A percentile compares a stretch with the other conserved stretches of the same genome.
Conservation (phyloP, 306 rosid genomes). For the Glycyrrhiza uralensis region DNA sequence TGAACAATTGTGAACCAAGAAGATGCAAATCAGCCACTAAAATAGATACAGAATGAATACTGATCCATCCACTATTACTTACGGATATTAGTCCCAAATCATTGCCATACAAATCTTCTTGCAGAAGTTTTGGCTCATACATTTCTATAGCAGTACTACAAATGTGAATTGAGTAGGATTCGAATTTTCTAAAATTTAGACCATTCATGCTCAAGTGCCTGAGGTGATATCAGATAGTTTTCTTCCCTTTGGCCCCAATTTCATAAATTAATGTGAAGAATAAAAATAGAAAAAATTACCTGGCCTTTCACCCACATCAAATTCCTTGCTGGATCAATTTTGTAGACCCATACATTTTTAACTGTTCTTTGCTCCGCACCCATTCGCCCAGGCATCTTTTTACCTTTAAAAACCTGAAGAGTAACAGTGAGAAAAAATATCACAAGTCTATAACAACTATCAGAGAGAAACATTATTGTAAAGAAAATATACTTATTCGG, state of each 20-base stretch:
- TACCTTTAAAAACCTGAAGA: constrained; percentile 77
- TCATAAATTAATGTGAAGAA: constrained; percentile 8
- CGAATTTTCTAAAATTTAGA: not conserved
- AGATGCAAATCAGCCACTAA: constrained; percentile 14
- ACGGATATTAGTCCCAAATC: not conserved
- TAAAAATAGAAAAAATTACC: constrained; percentile 42
- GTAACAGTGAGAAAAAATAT: constrained; percentile 13
- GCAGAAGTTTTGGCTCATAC: not conserved
- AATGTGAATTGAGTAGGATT: not conserved
- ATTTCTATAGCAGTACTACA: not conserved
- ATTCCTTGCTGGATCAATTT: constrained; percentile 90
- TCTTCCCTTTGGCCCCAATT: not conserved
- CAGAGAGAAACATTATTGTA: not conserved
- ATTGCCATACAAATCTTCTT: not conserved
- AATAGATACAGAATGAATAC: not conserved
- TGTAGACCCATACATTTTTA: constrained; percentile 90
- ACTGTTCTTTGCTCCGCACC: constrained; percentile 89
- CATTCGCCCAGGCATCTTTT: constrained; percentile 95
- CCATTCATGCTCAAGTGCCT: not conserved
- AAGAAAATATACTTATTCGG: not conserved
- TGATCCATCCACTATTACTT: not conserved
- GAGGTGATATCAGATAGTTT: not conserved
- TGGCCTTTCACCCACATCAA: constrained; percentile 96
- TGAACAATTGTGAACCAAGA: not conserved
- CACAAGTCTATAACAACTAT: not conserved